Percentiles rank a stretch among this genome's conserved stretches.
These are phyloP conservation scores for Graphiopsis chlorocephala DNA, from an alignment of 2,329 filamentous ascomycete species.

Conservation along the genomic window DNA sequence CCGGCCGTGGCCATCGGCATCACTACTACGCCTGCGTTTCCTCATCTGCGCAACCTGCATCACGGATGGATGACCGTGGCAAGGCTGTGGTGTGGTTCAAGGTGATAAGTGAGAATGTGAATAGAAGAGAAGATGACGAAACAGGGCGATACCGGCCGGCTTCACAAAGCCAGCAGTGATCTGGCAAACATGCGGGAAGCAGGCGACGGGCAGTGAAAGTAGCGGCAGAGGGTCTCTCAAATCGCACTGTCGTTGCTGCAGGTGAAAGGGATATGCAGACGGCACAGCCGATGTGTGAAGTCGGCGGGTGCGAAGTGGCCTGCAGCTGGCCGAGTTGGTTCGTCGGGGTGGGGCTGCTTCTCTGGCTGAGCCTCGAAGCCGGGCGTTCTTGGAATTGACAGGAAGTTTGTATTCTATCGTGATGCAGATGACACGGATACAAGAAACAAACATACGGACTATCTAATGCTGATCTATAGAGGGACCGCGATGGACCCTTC, in stretches of 20 bases:
- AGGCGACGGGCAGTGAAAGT: neutral
- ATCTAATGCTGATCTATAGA: neutral
- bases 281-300: neutral
- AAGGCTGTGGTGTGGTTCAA: constrained; percentile 1
- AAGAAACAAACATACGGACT: neutral
- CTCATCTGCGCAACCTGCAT: constrained; percentile 2
- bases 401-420: neutral
- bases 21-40: constrained; percentile 16
- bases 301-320: neutral
- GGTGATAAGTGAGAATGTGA: neutral
- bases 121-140: neutral
- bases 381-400: no score
- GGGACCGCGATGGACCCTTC: no score
- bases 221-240: neutral
- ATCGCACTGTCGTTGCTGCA: neutral
- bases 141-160: constrained; percentile 1
- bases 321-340: neutral
- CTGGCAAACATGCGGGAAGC: constrained; percentile 8
- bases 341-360: neutral
- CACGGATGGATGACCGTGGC: neutral
- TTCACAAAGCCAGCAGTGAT: constrained; percentile 2
- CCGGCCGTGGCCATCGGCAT: neutral
- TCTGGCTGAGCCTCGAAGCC: neutral
- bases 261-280: constrained; percentile 6
- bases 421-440: rapidly evolving